Base-by-base conservation (phyloP, 306 rosid species). In the Coriaria nepalensis region DNA sequence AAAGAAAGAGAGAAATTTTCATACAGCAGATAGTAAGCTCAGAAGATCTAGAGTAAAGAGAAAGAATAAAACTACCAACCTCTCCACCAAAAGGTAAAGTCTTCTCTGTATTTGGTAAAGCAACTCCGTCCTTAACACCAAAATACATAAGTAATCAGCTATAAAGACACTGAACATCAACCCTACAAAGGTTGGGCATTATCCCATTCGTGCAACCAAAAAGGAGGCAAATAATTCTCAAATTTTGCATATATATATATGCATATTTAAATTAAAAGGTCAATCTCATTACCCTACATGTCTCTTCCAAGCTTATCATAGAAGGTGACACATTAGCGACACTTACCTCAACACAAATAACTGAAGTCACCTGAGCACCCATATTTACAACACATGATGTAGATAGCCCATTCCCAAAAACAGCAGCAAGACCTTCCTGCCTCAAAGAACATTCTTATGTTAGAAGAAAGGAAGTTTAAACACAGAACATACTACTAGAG, bases 61-160 rank as follows among this genome's bases (percentile, higher is more conserved):
- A 9, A 33, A 13, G 5, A 35, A 60, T 54, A 57, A 64, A n/a
- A 45, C 63, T 63, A 55, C 71, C 13, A 64, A 90, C 94, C 94
- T 90, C 95, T 53, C 97, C 97, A 11, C 97, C 97, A 67, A 78
- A 90, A 64, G 95, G 88, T 69, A 90, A 67, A 45, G 94, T 90
- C 72, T 77, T 90, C 47, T 50, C 79, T 35, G 92, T 90, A 51
- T 66, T 52, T 43, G 97, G 87, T 50, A 90, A 56, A 55, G 94
- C 71, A 48, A 79, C 94, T 70, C 97, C 97, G 49, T 90, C 95
- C 92, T 90, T 73, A 45, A 73, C 61, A 74, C 48, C 60, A 68
- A 47, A 67, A 55, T 35, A 67, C 43, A n/a, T n/a, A 45, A 56
- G 12, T 14, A 57, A 62, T 52, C 52, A 52, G 61, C 60, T 37